Evolutionary conservation across 148 eudicot genomes (phyloP).

Genomic region (Cornus controversa): DNA sequence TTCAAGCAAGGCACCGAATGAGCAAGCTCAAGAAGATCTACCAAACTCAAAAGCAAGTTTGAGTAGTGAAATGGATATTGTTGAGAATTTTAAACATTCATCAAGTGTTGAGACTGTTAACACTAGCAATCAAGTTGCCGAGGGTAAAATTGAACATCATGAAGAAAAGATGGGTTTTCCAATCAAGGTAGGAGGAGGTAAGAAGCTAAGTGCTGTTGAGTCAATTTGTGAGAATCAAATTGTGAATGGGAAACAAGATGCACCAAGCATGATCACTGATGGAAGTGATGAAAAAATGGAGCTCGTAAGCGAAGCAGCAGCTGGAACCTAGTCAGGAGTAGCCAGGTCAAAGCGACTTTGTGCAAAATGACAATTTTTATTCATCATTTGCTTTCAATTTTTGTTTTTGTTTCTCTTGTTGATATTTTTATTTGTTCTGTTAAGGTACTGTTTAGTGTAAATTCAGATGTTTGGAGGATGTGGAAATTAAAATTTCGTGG

Average conservation of each 20-base stretch:
- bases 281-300: neutral
- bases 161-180: too few relatives aligned
- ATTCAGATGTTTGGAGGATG: neutral
- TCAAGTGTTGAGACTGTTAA: neutral
- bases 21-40: conserved; percentile 16
- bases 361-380: neutral
- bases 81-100: conserved; percentile 15
- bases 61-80: conserved; percentile 9
- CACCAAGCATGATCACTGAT: neutral
- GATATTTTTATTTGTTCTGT: neutral
- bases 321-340: neutral
- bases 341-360: neutral
- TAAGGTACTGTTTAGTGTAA: neutral
- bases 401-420: neutral
- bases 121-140: conserved; percentile 2
- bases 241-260: neutral
- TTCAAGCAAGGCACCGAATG: conserved; percentile 5
- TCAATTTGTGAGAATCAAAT: neutral
- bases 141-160: neutral
- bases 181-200: neutral
- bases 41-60: conserved; percentile 13
- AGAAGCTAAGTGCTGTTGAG: neutral
- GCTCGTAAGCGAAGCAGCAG: neutral
- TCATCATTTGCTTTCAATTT: neutral
- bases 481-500: neutral